Conservation (phyloP, 257 asterid genomes). For the Thymus mandschuricus region DNA sequence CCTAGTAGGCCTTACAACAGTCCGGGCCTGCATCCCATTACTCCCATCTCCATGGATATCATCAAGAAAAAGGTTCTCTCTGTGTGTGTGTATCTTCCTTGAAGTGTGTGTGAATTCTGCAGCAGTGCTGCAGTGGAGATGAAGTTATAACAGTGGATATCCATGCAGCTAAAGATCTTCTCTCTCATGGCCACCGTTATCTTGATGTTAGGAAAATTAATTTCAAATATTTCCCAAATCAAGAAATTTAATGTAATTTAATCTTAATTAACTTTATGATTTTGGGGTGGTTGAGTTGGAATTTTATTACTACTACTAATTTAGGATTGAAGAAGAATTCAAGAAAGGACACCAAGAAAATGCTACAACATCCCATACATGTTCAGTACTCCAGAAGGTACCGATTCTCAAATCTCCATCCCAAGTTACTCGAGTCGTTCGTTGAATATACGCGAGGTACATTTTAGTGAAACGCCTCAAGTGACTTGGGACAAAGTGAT, state of each 20-base stretch:
- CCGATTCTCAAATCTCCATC: background rate
- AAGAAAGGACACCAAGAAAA: constrained; percentile 64
- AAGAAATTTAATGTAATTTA: background rate
- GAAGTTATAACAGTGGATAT: constrained; percentile 66
- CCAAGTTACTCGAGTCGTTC: too few species aligned
- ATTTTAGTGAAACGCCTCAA: constrained; percentile 53
- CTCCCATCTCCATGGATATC: constrained; percentile 32
- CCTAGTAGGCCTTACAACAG: too few species aligned
- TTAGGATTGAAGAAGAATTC: constrained; percentile 90
- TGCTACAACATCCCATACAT: constrained; percentile 72
- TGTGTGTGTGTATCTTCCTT: constrained; percentile 16
- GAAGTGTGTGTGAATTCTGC: constrained; percentile 20
- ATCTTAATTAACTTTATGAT: background rate
- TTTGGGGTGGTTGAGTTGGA: background rate
- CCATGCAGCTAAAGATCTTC: constrained; percentile 59
- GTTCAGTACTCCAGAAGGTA: constrained; percentile 73
- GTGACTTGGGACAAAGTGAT: too few species aligned
- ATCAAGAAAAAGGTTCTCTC: constrained; percentile 31
- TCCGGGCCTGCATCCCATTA: too few species aligned
- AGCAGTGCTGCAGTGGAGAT: constrained; percentile 47
- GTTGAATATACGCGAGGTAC: background rate
- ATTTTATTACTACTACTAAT: background rate
- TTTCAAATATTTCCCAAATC: background rate
- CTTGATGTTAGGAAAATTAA: constrained; percentile 78
- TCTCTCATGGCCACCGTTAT: constrained; percentile 52